A percentile compares a stretch with the other conserved stretches of the same genome.
These are phyloP conservation scores for Globisporangium iwayamae DNA, from an alignment of 352 stramenopile species.

Conservation along the genomic window DNA sequence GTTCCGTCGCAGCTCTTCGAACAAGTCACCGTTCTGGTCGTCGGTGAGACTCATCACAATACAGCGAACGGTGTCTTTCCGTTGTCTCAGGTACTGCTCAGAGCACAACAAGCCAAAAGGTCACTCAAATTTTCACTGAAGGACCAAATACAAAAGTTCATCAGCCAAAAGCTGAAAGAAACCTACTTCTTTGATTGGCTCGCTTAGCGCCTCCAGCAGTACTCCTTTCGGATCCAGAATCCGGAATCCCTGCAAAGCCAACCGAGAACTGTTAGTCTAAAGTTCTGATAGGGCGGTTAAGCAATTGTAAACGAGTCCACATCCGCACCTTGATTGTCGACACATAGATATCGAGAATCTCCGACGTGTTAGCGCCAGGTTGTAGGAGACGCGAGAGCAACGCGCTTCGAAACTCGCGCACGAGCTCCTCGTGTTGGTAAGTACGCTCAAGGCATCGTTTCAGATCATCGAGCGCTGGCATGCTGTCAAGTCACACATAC, in stretches of 20 bases:
- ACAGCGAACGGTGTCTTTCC: conserved; percentile 96
- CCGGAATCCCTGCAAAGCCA: conserved; percentile 74
- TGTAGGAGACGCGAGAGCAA: conserved; percentile 91
- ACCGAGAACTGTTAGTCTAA: no score
- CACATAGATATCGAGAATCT: conserved; percentile 98
- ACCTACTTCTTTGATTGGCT: conserved; percentile 63
- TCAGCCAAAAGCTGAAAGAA: no score
- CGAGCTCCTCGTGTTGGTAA: conserved; percentile 79
- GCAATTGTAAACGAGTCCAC: no score
- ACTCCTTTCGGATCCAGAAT: conserved; percentile 92
- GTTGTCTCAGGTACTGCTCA: conserved; percentile 86
- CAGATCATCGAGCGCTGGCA: conserved; percentile 67
- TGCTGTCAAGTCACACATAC: conserved; percentile 21
- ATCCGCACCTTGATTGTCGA: conserved; percentile 90
- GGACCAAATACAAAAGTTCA: not conserved
- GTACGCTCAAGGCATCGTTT: conserved; percentile 77
- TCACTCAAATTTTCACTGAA: not conserved
- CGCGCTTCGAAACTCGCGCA: conserved; percentile 69
- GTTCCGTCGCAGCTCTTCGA: conserved; percentile 92
- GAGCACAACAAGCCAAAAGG: not conserved
- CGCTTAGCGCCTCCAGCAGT: conserved; percentile 83
- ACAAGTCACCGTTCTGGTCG: conserved; percentile 91
- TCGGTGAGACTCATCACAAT: conserved; percentile 93
- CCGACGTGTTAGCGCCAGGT: conserved; percentile 92
- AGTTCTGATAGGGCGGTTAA: no score